Conservation (phyloP, 2,329 filamentous ascomycete genomes). For the Alternaria ventricosa region DNA sequence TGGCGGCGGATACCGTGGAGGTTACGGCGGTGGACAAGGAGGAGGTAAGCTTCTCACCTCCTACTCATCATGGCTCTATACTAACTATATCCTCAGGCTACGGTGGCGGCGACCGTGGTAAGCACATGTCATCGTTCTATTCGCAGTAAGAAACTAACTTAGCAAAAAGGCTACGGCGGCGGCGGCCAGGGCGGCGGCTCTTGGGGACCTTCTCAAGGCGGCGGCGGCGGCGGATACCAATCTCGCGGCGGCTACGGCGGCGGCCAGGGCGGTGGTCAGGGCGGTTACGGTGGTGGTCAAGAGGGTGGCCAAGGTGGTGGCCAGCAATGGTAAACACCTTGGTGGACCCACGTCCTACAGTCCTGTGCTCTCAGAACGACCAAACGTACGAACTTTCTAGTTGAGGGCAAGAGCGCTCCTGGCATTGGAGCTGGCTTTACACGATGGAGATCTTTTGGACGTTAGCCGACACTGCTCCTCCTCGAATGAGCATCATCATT, state of each 20-base stretch:
- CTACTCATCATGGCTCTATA: not conserved
- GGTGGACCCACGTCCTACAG: conserved; percentile 9
- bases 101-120: conserved; percentile 44
- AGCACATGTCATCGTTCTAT: conserved; percentile 9
- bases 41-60: conserved; percentile 18
- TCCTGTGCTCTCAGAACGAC: conserved; percentile 19
- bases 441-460: conserved; percentile 22
- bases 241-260: conserved; percentile 41
- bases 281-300: conserved; percentile 28
- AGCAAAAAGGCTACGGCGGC: conserved; percentile 21
- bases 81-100: conserved; percentile 20
- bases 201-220: conserved; percentile 28
- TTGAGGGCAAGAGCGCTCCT: conserved; percentile 14
- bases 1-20: conserved; percentile 35
- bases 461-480: conserved; percentile 31
- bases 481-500: conserved; percentile 36
- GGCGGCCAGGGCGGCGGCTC: conserved; percentile 38
- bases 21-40: conserved; percentile 36
- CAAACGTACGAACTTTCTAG: conserved; percentile 9
- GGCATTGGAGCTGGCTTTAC: conserved; percentile 9
- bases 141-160: conserved; percentile 5
- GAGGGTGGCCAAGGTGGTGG: conserved; percentile 39
- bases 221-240: conserved; percentile 41
- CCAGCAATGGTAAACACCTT: conserved; percentile 43
- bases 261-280: conserved; percentile 32